Percentiles rank a stretch among this genome's conserved stretches.
Evolutionary conservation across 352 stramenopile species (phyloP).

Genomic region (Globisporangium iwayamae): DNA sequence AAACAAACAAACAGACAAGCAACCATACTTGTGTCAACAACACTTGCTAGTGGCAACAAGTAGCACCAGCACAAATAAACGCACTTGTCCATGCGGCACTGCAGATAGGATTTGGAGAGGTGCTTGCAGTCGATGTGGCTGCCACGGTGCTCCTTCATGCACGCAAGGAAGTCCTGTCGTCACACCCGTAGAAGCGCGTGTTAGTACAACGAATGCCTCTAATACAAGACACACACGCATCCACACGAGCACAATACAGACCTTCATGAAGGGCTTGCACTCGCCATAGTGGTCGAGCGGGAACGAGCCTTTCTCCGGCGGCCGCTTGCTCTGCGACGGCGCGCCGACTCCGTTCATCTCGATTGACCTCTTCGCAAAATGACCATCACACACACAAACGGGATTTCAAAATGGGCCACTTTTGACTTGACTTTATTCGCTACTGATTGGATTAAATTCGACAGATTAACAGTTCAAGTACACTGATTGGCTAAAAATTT

Average conservation of each 20-base stretch:
- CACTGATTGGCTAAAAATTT: background rate
- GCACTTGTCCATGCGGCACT: conserved; percentile 90
- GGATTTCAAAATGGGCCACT: background rate
- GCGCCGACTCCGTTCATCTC: conserved; percentile 82
- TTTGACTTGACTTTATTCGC: no score
- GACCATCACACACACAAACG: no score
- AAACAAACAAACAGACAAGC: background rate
- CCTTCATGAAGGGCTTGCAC: conserved; percentile 87
- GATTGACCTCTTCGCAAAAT: no score
- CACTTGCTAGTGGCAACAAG: background rate
- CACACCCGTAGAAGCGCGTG: background rate
- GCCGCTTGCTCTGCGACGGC: conserved; percentile 63
- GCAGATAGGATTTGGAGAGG: conserved; percentile 81
- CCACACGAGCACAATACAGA: conserved; percentile 16
- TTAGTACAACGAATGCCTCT: background rate
- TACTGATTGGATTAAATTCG: background rate
- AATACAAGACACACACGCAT: background rate
- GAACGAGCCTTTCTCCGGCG: conserved; percentile 89
- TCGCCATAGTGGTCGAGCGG: conserved; percentile 89
- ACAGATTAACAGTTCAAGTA: no score
- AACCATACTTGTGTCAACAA: background rate
- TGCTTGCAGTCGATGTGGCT: conserved; percentile 90
- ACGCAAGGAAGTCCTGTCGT: conserved; percentile 69
- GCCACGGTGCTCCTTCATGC: conserved; percentile 75
- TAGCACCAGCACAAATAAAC: conserved; percentile 14